A percentile compares a stretch with the other conserved stretches of the same genome.
Conservation (phyloP, 2,329 filamentous ascomycete genomes). For the Pseudopyrenochaeta lycopersici region DNA sequence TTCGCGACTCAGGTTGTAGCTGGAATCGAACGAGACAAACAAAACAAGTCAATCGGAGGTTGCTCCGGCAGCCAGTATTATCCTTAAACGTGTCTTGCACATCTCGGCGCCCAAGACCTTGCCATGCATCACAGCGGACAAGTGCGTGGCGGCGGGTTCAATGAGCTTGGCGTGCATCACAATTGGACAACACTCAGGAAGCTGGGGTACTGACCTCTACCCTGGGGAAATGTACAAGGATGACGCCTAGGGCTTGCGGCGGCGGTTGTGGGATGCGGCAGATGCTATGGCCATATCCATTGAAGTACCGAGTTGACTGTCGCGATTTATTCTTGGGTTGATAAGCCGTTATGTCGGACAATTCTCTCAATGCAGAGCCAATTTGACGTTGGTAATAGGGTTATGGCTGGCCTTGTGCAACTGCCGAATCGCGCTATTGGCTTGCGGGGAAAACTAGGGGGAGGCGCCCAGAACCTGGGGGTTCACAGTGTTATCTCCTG, state of each 20-base stretch:
- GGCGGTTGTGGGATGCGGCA: constrained; percentile 8
- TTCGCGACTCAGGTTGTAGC: not conserved
- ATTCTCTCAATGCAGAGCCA: not conserved
- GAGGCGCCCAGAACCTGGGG: not conserved
- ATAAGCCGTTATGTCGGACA: not conserved
- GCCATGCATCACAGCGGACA: not conserved
- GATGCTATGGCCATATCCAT: not conserved
- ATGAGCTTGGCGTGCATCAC: not conserved
- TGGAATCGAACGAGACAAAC: too few species aligned
- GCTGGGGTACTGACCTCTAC: not conserved
- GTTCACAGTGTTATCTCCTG: not conserved
- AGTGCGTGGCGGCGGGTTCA: not conserved
- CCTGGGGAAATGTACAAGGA: not conserved
- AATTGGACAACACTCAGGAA: not conserved
- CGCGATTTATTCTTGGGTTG: not conserved
- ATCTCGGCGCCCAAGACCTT: not conserved
- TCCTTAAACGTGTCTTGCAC: not conserved
- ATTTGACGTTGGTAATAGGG: not conserved
- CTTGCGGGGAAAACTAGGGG: constrained; percentile 15
- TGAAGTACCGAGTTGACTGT: not conserved
- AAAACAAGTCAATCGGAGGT: not conserved
- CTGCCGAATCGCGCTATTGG: constrained; percentile 14
- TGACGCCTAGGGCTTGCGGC: not conserved
- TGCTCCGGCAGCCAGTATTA: not conserved
- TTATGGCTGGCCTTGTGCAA: constrained; percentile 4